Evolutionary conservation across 129 eudicot species (phyloP), one percentile per base, ranked within the genome.

Genomic region (Lonicera japonica): DNA sequence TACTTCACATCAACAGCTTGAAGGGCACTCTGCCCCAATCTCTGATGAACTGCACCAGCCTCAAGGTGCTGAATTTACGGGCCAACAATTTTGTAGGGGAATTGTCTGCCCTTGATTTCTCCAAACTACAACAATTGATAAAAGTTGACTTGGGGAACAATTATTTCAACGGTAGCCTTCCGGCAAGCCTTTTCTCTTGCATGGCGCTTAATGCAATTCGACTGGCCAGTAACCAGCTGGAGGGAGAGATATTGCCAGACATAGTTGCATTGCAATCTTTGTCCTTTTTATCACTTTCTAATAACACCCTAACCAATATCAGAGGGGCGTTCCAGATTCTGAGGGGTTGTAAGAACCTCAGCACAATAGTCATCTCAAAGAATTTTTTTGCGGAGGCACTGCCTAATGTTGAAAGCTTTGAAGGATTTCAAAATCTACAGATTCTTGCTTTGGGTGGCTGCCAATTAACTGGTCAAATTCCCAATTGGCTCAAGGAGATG

Each of bases 111-210:
- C 79, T 82, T 46, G 75, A 86, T 75, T 86, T 86, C 87, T 86
- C 95, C 39, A 63, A 38, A 2, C 82, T 86, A 64, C 36, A 51
- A 39, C 71, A 56, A 13, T 83, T 86, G 13, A 62, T 39, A 36
- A 71, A 63, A 8, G 58, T 86, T 47, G 95, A 86, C 76, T 84
- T 86, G 0, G 95, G 95, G 11, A 73, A 86, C 73, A 86, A 86
- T 65, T 39, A 22, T 11, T 77, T 86, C 61, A 23, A 46, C 0
- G 95, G 95, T 10, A 55, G 52, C 18, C 54, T 86, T 63, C 95
- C 95, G 4, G 34, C 25, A 41, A 77, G 56, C 54, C 73, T 86
- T 40, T 86, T 69, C 67, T 25, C 70, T 6, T 83, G 90, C 85
- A 75, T 67, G 74, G 77, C 78, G 3, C 66, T 86, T n/a, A 70